Evolutionary conservation across 2,329 filamentous ascomycete species (phyloP), one percentile per base, ranked within the genome.

Genomic region (Colletotrichum filicis): DNA sequence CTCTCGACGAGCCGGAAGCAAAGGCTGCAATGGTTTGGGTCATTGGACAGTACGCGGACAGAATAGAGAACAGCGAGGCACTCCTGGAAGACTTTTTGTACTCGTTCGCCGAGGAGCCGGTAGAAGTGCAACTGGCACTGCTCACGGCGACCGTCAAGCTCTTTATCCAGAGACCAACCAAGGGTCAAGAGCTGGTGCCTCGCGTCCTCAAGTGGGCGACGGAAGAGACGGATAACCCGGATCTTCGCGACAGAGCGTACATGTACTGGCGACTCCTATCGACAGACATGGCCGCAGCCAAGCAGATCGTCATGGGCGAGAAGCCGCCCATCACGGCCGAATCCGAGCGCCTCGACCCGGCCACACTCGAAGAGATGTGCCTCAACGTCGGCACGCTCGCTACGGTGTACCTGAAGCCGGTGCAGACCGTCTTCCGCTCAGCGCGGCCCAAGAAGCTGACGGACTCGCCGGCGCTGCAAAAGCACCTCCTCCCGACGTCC

Each of bases 11-110:
- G 82, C 96, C 97, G 2, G 97, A 99, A 83, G 97, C 97, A 58
- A 99, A 99, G 82, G 95, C 97, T 1, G 97, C 97, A 71, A 98
- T 99, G 92, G 97, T 99, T 57, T 99, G 97, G 97, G 97, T 99
- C 46, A 99, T 99, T 80, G 97, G 97, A 2, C 95, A 99, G 82
- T 99, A 99, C 79, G 97, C 97, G 11, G 95, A 97, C 80, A 93
- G 97, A 57, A 99, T 99, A 77, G 97, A 99, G 81, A 98, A 99
- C 82, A 97, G 94, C 19, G 97, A 98, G 78, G 94, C 93, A 0
- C 88, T 99, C 2, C 89, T 99, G 9, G 96, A 99, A 78, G 97
- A 99, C 82, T 99, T 98, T 81, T 82, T 99, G 9, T 96, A 96
- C 80, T 94, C 94, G 0, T 99, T 98, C 84, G 90, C 94, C 32